Evolutionary conservation across 768 basidiomycete genomes (phyloP), one percentile per base, ranked within the genome.

Genomic region (Tulasnella sp.): DNA sequence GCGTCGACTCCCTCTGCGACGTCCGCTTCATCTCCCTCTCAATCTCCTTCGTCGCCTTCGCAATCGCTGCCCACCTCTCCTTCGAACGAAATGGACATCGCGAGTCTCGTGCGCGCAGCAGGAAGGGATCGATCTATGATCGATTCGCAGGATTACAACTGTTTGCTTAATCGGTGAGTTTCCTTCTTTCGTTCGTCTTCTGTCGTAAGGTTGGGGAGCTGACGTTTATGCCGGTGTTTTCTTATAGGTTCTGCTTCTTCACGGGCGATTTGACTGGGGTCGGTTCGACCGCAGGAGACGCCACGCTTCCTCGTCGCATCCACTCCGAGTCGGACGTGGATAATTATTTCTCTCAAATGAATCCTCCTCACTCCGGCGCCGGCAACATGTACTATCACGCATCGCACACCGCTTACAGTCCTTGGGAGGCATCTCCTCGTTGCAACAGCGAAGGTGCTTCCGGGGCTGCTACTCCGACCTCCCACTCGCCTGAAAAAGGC

Each of bases 311-410:
- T 21, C 78, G 78, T 39, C 68, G 78, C 24, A 79, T 72, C n/a
- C 78, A 74, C 27, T 79, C 78, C 38, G 78, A 79, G 39, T 79
- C 78, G 7, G 72, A 74, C 19, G 78, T 79, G 27, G 78, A 79
- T 34, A 74, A 31, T 46, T 79, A 79, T 42, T 80, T 31, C 78
- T 77, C 81, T 80, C 77, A 48, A 19, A 27, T 21, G 24, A 56
- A 44, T 18, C 24, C 44, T 27, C 24, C 34, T 48, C 40, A 42
- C 40, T 8, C 34, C 75, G 52, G 46, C 75, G 46, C 40, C 74
- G 46, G 46, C 74, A 6, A 27, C n/a, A 42, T 36, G 44, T 75
- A 48, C 44, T n/a, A 38, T 48, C 44, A 31, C 44, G 21, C 44
- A 5, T 27, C 46, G 21, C 75, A n/a, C 46, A 24, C 31, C 40